Percentiles rank a stretch among this genome's conserved stretches.
phyloP scores from a whole-genome alignment of 305 asterid genomes.

The Ilex paraguariensis region DNA sequence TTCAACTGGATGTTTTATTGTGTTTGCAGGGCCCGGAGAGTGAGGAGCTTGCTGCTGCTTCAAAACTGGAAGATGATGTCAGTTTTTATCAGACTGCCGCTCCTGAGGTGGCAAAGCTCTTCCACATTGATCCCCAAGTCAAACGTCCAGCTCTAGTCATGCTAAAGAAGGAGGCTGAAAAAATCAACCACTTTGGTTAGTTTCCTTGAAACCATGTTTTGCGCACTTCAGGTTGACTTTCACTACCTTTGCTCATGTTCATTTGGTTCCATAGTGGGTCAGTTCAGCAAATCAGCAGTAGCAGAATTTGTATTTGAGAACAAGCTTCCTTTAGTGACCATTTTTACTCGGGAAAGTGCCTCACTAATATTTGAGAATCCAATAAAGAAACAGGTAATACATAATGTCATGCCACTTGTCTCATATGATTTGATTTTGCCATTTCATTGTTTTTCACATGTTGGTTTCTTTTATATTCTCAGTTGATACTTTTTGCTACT shows the following conservation, averaged over 20 bases:
- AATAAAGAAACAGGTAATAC: constrained; percentile 78
- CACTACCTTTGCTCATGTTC: constrained; percentile 10
- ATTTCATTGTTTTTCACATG: constrained; percentile 8
- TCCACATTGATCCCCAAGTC: constrained; percentile 62
- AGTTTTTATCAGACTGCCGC: constrained; percentile 72
- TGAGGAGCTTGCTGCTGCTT: constrained; percentile 74
- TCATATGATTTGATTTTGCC: neutral
- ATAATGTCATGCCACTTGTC: constrained; percentile 6
- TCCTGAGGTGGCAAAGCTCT: constrained; percentile 82
- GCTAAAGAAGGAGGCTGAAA: constrained; percentile 79
- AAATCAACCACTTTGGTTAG: constrained; percentile 62
- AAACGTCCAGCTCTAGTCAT: constrained; percentile 79
- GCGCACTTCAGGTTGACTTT: neutral
- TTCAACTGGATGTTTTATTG: constrained; percentile 4
- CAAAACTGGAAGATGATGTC: constrained; percentile 83
- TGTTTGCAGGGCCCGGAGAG: constrained; percentile 55
- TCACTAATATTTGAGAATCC: constrained; percentile 77
- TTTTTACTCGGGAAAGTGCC: constrained; percentile 70
- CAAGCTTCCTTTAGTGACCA: constrained; percentile 77
- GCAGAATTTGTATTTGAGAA: constrained; percentile 79
- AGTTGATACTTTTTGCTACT: constrained; percentile 82
- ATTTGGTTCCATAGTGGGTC: constrained; percentile 43
- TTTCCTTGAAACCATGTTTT: constrained; percentile 13
- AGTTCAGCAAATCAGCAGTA: constrained; percentile 70
- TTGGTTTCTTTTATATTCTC: constrained; percentile 21